These are phyloP conservation scores for Triticum turgidum DNA, from an alignment of 176 grass and related monocot genomes.

Conservation along the genomic window DNA sequence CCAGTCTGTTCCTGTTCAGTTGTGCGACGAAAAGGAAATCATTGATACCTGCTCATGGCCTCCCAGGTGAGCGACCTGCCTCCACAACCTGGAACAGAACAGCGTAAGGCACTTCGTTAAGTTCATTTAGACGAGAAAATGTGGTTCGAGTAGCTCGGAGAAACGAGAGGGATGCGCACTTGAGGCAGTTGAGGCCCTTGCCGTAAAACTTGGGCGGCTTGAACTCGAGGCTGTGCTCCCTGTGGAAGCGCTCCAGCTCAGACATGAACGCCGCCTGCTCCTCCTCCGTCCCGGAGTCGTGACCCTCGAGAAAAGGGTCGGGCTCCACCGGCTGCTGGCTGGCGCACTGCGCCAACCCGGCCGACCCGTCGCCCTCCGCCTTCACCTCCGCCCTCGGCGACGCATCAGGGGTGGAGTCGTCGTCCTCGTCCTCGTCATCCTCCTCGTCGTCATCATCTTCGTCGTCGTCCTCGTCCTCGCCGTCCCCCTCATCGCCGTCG, in stretches of 20 bases:
- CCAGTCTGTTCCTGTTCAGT: background rate
- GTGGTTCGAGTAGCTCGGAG: background rate
- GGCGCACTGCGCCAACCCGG: conserved; percentile 30
- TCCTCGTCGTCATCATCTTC: conserved; percentile 17
- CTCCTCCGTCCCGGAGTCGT: conserved; percentile 91
- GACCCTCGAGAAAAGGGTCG: conserved; percentile 74
- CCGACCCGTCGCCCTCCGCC: conserved; percentile 40
- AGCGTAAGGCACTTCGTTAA: conserved; percentile 4
- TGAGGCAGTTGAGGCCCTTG: conserved; percentile 95
- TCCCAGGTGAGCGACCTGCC: conserved; percentile 90
- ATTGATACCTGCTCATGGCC: conserved; percentile 83
- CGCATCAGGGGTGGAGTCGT: conserved; percentile 51
- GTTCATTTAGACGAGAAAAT: conserved; percentile 17
- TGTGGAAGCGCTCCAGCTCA: conserved; percentile 90
- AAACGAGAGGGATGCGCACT: conserved; percentile 46
- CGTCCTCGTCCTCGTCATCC: conserved; percentile 9
- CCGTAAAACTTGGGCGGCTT: conserved; percentile 99
- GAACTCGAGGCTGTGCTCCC: conserved; percentile 78
- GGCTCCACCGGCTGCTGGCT: conserved; percentile 43
- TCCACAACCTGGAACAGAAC: conserved; percentile 86
- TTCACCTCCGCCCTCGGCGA: conserved; percentile 43
- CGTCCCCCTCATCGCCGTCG: conserved; percentile 44
- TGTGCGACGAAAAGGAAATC: background rate
- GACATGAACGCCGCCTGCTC: conserved; percentile 89
- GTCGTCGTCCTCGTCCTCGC: conserved; percentile 34